A percentile compares a stretch with the other conserved stretches of the same genome.
These are phyloP conservation scores for Cercospora sp. DNA, from an alignment of 2,329 filamentous ascomycete species.

Conservation along the genomic window DNA sequence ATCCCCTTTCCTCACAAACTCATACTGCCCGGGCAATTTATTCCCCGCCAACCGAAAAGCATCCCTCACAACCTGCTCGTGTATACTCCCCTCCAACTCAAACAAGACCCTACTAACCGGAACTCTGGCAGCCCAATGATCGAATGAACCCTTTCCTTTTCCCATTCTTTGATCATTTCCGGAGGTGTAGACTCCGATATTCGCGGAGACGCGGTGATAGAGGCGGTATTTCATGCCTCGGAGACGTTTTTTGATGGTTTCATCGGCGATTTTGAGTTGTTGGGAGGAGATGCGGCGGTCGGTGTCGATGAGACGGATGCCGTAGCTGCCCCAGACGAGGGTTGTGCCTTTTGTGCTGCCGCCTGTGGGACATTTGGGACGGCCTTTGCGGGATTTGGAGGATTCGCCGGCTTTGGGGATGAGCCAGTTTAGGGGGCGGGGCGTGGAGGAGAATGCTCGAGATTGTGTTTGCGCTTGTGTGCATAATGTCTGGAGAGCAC, in stretches of 20 bases:
- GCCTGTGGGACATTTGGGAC: conserved; percentile 83
- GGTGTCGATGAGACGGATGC: conserved; percentile 88
- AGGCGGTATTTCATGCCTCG: conserved; percentile 89
- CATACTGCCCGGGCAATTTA: conserved; percentile 88
- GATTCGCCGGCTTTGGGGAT: conserved; percentile 76
- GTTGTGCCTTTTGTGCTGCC: conserved; percentile 91
- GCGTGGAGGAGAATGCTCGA: conserved; percentile 35
- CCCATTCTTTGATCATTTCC: conserved; percentile 99
- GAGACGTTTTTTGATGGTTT: conserved; percentile 85
- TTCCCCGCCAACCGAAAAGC: conserved; percentile 91
- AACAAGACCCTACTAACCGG: conserved; percentile 90
- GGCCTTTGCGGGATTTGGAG: conserved; percentile 86
- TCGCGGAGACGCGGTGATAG: conserved; percentile 87
- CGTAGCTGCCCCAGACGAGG: conserved; percentile 94
- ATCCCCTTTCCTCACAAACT: conserved; percentile 92
- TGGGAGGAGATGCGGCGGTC: conserved; percentile 85
- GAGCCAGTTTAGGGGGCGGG: conserved; percentile 67
- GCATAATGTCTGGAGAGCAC: conserved; percentile 31
- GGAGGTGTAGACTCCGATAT: conserved; percentile 91
- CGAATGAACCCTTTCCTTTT: conserved; percentile 96
- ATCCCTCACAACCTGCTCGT: conserved; percentile 92
- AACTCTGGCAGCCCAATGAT: conserved; percentile 91
- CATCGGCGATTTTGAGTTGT: conserved; percentile 86
- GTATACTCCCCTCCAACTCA: conserved; percentile 85
- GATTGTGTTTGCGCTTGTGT: conserved; percentile 26